Evolutionary conservation across 495 filamentous ascomycete genomes (phyloP).

Genomic region (Aspergillus ellipticus): DNA sequence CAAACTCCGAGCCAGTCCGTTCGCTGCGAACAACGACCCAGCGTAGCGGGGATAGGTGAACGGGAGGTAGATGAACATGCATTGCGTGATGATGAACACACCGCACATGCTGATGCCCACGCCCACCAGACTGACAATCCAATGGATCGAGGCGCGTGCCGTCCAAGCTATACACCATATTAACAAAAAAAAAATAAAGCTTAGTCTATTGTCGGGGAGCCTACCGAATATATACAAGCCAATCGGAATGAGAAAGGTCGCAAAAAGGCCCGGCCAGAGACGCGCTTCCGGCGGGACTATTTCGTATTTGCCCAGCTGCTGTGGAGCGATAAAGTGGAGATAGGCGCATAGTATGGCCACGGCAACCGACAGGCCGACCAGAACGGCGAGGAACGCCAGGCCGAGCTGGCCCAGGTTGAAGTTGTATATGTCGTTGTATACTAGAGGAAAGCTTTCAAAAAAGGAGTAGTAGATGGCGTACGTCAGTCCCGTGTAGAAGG

Average conservation of each 20-base stretch:
- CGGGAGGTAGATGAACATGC: conserved; percentile 45
- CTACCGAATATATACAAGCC: no score
- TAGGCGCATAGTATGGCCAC: no score
- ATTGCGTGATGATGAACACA: conserved; percentile 6
- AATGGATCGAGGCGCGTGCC: conserved; percentile 39
- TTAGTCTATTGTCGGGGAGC: no score
- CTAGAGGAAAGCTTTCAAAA: conserved; percentile 32
- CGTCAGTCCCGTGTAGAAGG: conserved; percentile 23
- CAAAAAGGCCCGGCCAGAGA: no score
- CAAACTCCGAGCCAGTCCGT: conserved; percentile 15
- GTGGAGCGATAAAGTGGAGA: no score
- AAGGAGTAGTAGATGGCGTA: conserved; percentile 12
- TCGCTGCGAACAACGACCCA: conserved; percentile 47
- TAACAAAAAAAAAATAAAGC: no score
- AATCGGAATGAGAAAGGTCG: no score
- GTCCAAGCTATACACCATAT: no score
- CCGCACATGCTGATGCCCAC: conserved; percentile 39
- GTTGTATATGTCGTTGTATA: conserved; percentile 25
- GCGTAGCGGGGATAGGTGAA: conserved; percentile 39
- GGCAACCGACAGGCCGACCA: no score
- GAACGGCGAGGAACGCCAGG: conserved; percentile 15
- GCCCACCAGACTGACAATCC: conserved; percentile 60
- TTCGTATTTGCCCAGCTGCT: no score
- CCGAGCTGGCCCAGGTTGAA: conserved; percentile 26
- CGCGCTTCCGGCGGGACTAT: no score